Evolutionary conservation across 306 rosid species (phyloP).

Genomic region (Dryas octopetala): DNA sequence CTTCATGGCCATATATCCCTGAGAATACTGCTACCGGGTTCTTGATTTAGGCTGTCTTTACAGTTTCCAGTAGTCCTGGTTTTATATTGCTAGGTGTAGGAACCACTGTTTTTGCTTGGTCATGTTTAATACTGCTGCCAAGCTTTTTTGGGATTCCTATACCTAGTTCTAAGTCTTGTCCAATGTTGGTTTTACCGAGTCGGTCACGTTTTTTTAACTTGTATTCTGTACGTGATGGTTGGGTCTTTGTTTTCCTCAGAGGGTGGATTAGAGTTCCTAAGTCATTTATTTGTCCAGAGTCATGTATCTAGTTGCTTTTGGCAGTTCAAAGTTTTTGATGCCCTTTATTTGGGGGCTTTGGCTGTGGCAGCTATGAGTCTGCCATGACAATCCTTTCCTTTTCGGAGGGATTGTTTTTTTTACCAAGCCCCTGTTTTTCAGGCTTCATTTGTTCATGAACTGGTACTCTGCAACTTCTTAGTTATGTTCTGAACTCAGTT

Average conservation of each 20-base stretch:
- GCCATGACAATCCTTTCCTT: slow-evolving; percentile 55
- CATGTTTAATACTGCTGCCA: slow-evolving; percentile 34
- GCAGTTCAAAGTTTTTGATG: slow-evolving; percentile 54
- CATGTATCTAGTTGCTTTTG: slow-evolving; percentile 43
- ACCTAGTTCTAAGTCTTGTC: slow-evolving; percentile 37
- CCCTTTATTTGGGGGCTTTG: slow-evolving; percentile 63
- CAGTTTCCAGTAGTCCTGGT: slow-evolving; percentile 16
- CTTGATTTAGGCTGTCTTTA: slow-evolving; percentile 44
- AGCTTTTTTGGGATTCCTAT: slow-evolving; percentile 18
- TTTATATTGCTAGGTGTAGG: slow-evolving; percentile 46
- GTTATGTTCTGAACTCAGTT: slow-evolving; percentile 28
- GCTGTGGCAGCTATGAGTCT: slow-evolving; percentile 72
- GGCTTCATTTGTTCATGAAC: slow-evolving; percentile 52
- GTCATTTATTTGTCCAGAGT: slow-evolving; percentile 8
- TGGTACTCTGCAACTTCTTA: slow-evolving; percentile 36
- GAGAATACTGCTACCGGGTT: slow-evolving; percentile 47
- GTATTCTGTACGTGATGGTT: slow-evolving; percentile 49
- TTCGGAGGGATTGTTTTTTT: slow-evolving; percentile 55
- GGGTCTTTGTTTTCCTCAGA: slow-evolving; percentile 50
- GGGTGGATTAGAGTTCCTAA: slow-evolving; percentile 45
- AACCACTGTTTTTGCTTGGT: slow-evolving; percentile 52
- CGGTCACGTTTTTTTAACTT: slow-evolving; percentile 37
- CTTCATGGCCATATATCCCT: slow-evolving; percentile 51
- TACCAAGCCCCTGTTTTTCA: slow-evolving; percentile 55
- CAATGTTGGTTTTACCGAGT: slow-evolving; percentile 46